Evolutionary conservation across 108 stramenopile species (phyloP).

Genomic region (Nitzschia inconspicua): DNA sequence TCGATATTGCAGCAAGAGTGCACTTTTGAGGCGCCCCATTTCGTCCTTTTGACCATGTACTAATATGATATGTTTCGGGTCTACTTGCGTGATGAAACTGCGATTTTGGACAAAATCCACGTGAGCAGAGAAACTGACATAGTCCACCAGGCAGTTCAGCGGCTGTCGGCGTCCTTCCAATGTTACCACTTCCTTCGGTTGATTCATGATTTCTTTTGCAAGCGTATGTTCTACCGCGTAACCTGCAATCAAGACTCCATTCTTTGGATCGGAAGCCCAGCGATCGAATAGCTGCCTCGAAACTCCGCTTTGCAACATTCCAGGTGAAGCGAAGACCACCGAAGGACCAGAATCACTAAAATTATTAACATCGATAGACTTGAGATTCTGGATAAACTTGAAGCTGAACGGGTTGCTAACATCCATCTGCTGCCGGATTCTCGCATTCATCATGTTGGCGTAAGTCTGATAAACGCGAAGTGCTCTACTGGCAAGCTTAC

Average conservation of each 20-base stretch:
- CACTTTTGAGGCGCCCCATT: conserved; percentile 89
- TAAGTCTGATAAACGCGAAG: conserved; percentile 98
- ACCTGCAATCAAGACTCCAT: conserved; percentile 97
- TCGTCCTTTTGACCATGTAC: conserved; percentile 98
- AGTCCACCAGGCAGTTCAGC: conserved; percentile 90
- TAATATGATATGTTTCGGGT: conserved; percentile 93
- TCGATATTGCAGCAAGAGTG: conserved; percentile 75
- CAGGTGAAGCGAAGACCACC: conserved; percentile 97
- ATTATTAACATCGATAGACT: conserved; percentile 84
- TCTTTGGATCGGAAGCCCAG: conserved; percentile 95
- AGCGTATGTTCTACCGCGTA: conserved; percentile 98
- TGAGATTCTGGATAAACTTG: conserved; percentile 82
- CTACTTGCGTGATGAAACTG: conserved; percentile 81
- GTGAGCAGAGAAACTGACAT: conserved; percentile 96
- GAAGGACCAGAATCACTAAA: conserved; percentile 90
- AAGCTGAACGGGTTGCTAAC: conserved; percentile 93
- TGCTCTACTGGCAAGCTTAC: conserved; percentile 88
- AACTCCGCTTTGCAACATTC: conserved; percentile 97
- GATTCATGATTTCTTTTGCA: conserved; percentile 93
- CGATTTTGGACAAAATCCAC: conserved; percentile 97
- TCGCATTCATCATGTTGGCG: conserved; percentile 98
- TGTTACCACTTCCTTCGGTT: conserved; percentile 94
- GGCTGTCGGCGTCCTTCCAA: conserved; percentile 92
- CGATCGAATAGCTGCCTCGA: conserved; percentile 94
- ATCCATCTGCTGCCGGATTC: conserved; percentile 92